Evolutionary conservation across 345 rosid genomes (phyloP).

Genomic region (Draba incana): DNA sequence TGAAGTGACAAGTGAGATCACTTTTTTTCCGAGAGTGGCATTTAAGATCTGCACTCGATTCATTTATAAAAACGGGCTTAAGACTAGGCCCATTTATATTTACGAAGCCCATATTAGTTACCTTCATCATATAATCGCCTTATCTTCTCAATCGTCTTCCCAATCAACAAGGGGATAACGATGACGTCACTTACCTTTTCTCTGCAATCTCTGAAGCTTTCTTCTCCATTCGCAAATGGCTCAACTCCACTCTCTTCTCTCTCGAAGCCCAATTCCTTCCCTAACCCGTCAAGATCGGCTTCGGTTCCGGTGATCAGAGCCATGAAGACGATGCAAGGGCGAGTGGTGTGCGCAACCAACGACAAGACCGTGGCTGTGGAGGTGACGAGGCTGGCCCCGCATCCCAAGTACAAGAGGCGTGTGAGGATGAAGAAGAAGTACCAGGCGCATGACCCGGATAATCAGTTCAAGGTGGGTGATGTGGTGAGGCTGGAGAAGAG

Average conservation of each 20-base stretch:
- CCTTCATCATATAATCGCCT: background rate
- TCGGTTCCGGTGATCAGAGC: slow-evolving; percentile 63
- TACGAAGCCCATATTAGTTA: background rate
- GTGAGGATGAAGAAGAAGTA: slow-evolving; percentile 89
- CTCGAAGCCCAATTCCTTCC: slow-evolving; percentile 50
- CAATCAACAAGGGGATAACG: slow-evolving; percentile 22
- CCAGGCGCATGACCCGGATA: slow-evolving; percentile 93
- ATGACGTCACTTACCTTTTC: slow-evolving; percentile 48
- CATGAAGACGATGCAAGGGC: slow-evolving; percentile 75
- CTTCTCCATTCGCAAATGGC: slow-evolving; percentile 59
- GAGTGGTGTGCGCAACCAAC: slow-evolving; percentile 75
- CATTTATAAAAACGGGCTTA: slow-evolving; percentile 11
- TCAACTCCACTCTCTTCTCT: slow-evolving; percentile 51
- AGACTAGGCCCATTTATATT: slow-evolving; percentile 7
- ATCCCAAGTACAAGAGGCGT: slow-evolving; percentile 88
- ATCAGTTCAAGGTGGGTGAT: slow-evolving; percentile 79
- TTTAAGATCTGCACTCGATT: no score
- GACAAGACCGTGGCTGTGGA: slow-evolving; percentile 91
- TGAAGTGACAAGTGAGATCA: no score
- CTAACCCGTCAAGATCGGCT: slow-evolving; percentile 22
- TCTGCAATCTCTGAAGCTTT: slow-evolving; percentile 51
- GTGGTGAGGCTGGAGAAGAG: slow-evolving; percentile 68
- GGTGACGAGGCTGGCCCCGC: slow-evolving; percentile 69
- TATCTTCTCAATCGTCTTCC: slow-evolving; percentile 11
- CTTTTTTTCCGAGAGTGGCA: no score